Conservation (phyloP, 2,329 filamentous ascomycete genomes). For the Cercospora citrullina region DNA sequence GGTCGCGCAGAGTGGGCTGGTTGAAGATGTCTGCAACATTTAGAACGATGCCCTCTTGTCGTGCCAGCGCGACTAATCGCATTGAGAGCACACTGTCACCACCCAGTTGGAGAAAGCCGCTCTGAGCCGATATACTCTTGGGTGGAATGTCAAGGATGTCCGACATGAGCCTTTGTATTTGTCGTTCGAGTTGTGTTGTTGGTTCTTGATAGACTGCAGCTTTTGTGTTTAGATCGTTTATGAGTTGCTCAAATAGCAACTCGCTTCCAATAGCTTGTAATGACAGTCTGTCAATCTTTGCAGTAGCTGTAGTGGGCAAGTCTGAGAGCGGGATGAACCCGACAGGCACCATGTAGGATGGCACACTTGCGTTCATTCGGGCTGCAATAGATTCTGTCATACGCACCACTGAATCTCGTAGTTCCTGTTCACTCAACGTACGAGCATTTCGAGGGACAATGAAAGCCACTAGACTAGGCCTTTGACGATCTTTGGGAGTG, state of each 20-base stretch:
- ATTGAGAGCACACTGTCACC: conserved; percentile 50
- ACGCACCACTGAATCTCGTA: not conserved
- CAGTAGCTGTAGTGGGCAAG: conserved; percentile 68
- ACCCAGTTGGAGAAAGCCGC: conserved; percentile 47
- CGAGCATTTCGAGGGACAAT: not conserved
- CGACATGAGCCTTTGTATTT: not conserved
- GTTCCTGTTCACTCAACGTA: not conserved
- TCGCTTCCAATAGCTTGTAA: conserved; percentile 50
- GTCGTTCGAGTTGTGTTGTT: not conserved
- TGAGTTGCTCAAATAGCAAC: conserved; percentile 20
- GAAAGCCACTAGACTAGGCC: not conserved
- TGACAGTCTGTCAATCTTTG: conserved; percentile 65
- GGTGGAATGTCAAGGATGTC: not conserved
- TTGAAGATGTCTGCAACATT: conserved; percentile 48
- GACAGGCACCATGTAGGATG: conserved; percentile 50
- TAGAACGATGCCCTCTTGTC: conserved; percentile 40
- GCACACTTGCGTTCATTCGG: conserved; percentile 39
- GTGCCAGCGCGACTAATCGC: conserved; percentile 44
- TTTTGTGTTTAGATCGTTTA: not conserved
- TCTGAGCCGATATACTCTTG: conserved; percentile 35
- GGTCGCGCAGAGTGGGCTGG: conserved; percentile 12
- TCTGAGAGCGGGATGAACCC: conserved; percentile 65
- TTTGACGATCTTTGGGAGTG: not conserved
- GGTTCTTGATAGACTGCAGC: conserved; percentile 3
- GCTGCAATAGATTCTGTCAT: conserved; percentile 1